phyloP scores from a whole-genome alignment of 352 stramenopile species.

The Pythium coloratum region DNA sequence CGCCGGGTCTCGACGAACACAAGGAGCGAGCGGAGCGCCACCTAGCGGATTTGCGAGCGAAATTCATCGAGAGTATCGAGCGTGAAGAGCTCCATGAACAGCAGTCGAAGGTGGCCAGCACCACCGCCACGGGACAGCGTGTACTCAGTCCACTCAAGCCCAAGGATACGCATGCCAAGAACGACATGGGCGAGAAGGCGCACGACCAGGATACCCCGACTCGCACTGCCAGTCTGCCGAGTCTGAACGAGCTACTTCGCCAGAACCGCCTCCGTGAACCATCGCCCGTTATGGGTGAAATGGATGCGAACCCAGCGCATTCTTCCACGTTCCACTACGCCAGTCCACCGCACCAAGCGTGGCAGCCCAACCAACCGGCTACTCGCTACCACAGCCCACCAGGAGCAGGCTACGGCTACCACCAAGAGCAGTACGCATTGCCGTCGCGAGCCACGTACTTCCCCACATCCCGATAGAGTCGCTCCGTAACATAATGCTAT shows the following conservation, averaged over 20 bases:
- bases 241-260: conserved; percentile 21
- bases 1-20: conserved; percentile 36
- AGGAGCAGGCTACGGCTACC: background rate
- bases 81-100: conserved; percentile 40
- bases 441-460: background rate
- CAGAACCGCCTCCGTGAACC: conserved; percentile 15
- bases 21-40: conserved; percentile 44
- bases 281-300: background rate
- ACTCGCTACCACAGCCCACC: background rate
- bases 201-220: background rate
- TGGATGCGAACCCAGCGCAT: conserved; percentile 6
- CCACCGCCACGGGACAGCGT: background rate
- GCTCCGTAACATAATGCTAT: background rate
- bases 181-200: background rate
- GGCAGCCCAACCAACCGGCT: background rate
- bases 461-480: background rate
- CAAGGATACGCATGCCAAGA: conserved; percentile 3
- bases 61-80: conserved; percentile 65
- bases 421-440: background rate
- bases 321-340: conserved; percentile 6
- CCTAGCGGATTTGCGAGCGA: conserved; percentile 37
- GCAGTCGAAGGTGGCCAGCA: background rate
- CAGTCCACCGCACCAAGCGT: conserved; percentile 8
- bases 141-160: conserved; percentile 9
- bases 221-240: conserved; percentile 11